Conservation (phyloP, 2,329 filamentous ascomycete species). For the Fusarium floridanum region DNA sequence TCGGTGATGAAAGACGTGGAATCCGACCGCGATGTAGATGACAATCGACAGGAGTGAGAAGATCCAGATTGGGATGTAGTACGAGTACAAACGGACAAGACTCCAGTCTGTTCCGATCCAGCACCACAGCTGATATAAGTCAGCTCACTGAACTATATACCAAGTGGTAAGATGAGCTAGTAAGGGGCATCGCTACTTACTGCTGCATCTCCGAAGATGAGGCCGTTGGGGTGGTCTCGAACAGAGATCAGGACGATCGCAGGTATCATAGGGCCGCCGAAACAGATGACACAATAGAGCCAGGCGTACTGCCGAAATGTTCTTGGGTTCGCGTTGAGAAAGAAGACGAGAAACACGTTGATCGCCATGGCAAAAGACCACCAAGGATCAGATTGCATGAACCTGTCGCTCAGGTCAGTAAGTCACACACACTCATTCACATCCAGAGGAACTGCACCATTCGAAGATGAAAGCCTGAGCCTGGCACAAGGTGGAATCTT, state of each 20-base stretch:
- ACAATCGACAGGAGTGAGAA: conserved; percentile 67
- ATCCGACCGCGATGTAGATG: conserved; percentile 70
- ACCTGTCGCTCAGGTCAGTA: conserved; percentile 62
- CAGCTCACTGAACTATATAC: conserved; percentile 1
- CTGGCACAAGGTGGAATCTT: conserved; percentile 70
- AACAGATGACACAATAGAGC: conserved; percentile 77
- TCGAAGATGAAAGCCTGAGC: conserved; percentile 73
- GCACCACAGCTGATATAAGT: conserved; percentile 66
- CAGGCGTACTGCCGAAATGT: conserved; percentile 78
- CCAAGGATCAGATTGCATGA: conserved; percentile 80
- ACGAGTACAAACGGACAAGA: conserved; percentile 68
- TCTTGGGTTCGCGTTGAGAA: conserved; percentile 67
- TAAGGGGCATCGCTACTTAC: conserved; percentile 52
- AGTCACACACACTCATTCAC: background rate
- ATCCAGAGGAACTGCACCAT: conserved; percentile 60
- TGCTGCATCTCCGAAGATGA: conserved; percentile 68
- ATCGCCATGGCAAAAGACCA: conserved; percentile 87
- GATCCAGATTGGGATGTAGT: conserved; percentile 72
- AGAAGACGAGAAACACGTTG: conserved; percentile 81
- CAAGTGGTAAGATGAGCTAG: background rate
- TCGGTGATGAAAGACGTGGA: conserved; percentile 69
- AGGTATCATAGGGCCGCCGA: conserved; percentile 77
- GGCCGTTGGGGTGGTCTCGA: conserved; percentile 52
- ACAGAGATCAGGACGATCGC: conserved; percentile 75
- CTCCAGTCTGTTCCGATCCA: conserved; percentile 69